phyloP scores from a whole-genome alignment of 2,329 filamentous ascomycete species.

The Neobulgaria alba region DNA sequence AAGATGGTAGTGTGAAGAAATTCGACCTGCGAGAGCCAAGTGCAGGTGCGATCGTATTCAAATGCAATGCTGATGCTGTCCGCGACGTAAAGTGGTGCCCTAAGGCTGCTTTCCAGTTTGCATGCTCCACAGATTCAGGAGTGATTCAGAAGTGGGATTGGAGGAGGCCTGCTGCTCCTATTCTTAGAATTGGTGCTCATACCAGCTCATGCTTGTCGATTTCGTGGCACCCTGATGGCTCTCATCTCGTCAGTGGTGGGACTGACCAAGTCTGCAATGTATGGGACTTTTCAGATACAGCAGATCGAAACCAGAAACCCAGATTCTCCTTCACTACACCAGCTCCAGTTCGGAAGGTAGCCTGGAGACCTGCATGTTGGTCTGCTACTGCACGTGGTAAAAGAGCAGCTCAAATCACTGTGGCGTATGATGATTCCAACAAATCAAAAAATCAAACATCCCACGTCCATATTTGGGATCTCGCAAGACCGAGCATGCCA shows the following conservation, averaged over 20 bases:
- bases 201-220: constrained; percentile 51
- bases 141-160: constrained; percentile 57
- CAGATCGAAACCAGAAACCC: constrained; percentile 56
- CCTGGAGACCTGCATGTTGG: constrained; percentile 58
- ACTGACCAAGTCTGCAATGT: constrained; percentile 54
- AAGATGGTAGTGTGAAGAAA: constrained; percentile 51
- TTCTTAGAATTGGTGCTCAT: constrained; percentile 52
- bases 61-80: constrained; percentile 45
- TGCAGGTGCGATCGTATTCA: constrained; percentile 1
- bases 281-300: constrained; percentile 53
- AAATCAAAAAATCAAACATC: constrained; percentile 46
- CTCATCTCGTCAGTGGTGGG: constrained; percentile 56
- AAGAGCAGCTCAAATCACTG: constrained; percentile 52
- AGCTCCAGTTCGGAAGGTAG: constrained; percentile 48
- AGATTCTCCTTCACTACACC: constrained; percentile 54
- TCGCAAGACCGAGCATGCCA: constrained; percentile 58
- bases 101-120: constrained; percentile 51
- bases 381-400: constrained; percentile 53
- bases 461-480: constrained; percentile 58
- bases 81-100: constrained; percentile 59
- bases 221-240: constrained; percentile 60
- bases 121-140: constrained; percentile 55
- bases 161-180: constrained; percentile 42
- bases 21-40: constrained; percentile 7
- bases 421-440: constrained; percentile 51